Conservation (phyloP, 768 basidiomycete genomes). For the Russula emetica region DNA sequence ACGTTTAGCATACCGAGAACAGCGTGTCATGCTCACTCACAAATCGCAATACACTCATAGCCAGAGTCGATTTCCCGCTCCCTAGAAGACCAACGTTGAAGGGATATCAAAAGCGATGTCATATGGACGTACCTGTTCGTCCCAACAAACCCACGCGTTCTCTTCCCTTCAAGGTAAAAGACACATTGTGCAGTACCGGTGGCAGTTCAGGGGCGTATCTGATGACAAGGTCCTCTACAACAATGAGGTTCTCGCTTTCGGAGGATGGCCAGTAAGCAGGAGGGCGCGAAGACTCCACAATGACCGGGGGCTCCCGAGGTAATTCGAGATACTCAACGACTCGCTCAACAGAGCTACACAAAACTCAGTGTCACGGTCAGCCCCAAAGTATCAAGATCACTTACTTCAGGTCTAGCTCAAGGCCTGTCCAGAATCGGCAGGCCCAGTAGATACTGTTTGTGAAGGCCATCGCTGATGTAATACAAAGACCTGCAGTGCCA, state of each 20-base stretch:
- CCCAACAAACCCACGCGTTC: constrained; percentile 80
- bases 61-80: constrained; percentile 78
- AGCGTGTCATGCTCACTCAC: constrained; percentile 38
- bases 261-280: constrained; percentile 94
- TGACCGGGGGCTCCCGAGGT: constrained; percentile 77
- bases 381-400: constrained; percentile 31
- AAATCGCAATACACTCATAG: constrained; percentile 82
- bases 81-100: constrained; percentile 37
- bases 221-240: constrained; percentile 70
- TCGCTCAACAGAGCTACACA: constrained; percentile 75
- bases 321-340: constrained; percentile 87
- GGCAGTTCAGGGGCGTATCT: constrained; percentile 85
- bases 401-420: constrained; percentile 74
- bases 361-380: constrained; percentile 18
- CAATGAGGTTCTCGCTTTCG: constrained; percentile 53
- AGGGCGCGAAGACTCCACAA: constrained; percentile 68
- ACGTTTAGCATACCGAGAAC: neutral
- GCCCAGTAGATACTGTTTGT: constrained; percentile 50
- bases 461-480: constrained; percentile 68
- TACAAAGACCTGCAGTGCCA: constrained; percentile 67
- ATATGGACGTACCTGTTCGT: constrained; percentile 50
- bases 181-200: constrained; percentile 68
- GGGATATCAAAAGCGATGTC: neutral
- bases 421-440: constrained; percentile 47
- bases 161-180: constrained; percentile 63